phyloP scores from a whole-genome alignment of 1,139 yeast species.

The Debaryomyces psychrophilus region DNA sequence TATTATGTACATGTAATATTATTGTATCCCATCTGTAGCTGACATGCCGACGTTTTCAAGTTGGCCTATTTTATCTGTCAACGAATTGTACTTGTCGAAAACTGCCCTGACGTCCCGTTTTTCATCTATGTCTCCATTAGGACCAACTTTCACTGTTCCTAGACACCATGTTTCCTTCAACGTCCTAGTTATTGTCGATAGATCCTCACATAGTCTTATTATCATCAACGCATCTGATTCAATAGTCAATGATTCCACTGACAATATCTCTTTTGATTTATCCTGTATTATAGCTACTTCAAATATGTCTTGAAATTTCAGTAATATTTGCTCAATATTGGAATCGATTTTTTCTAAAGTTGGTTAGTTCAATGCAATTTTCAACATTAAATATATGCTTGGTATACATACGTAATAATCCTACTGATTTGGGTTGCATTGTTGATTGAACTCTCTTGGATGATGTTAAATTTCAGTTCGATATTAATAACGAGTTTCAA shows the following conservation, averaged over 20 bases:
- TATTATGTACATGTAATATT: slow-evolving; percentile 7
- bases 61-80: slow-evolving; percentile 41
- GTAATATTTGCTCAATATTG: slow-evolving; percentile 45
- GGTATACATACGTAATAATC: slow-evolving; percentile 42
- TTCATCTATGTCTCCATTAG: slow-evolving; percentile 17
- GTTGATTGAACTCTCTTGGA: neutral
- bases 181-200: slow-evolving; percentile 50
- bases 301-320: slow-evolving; percentile 48
- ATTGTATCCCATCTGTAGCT: slow-evolving; percentile 7
- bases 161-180: slow-evolving; percentile 61
- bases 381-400: neutral
- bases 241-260: slow-evolving; percentile 58
- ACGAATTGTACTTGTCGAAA: slow-evolving; percentile 42
- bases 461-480: neutral
- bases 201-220: slow-evolving; percentile 55
- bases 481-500: slow-evolving; percentile 1
- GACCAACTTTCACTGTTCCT: slow-evolving; percentile 49
- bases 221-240: slow-evolving; percentile 57
- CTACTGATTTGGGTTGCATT: slow-evolving; percentile 51
- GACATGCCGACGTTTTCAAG: neutral
- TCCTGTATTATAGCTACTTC: slow-evolving; percentile 47
- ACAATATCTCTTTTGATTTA: slow-evolving; percentile 53
- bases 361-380: slow-evolving; percentile 21
- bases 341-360: slow-evolving; percentile 42
- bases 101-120: slow-evolving; percentile 31